Evolutionary conservation across 73 alveolate species (phyloP).

Genomic region (Loxodes magnus): DNA sequence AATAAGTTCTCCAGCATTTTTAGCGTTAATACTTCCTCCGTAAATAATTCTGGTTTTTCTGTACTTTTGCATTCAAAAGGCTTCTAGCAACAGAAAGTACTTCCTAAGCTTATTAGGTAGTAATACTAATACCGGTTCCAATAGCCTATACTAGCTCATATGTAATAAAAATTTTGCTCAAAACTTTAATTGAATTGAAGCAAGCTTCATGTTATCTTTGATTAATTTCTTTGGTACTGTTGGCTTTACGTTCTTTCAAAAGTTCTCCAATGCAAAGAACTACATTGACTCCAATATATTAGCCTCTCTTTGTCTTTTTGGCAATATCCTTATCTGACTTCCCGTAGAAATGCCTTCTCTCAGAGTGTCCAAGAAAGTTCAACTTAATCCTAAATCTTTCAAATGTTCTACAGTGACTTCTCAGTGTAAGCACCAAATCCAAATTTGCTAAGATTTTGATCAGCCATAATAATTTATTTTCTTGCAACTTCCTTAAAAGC

Average conservation of each 20-base stretch:
- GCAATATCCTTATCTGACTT: conserved; percentile 82
- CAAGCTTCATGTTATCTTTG: conserved; percentile 72
- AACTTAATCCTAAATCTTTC: conserved; percentile 80
- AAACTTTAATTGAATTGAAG: conserved; percentile 71
- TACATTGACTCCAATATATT: conserved; percentile 57
- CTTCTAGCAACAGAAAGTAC: conserved; percentile 76
- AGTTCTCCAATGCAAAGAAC: conserved; percentile 91
- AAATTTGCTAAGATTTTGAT: conserved; percentile 68
- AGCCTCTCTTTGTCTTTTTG: conserved; percentile 80
- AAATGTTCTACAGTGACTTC: conserved; percentile 92
- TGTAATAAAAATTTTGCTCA: conserved; percentile 89
- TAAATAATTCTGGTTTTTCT: conserved; percentile 55
- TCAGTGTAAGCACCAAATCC: conserved; percentile 96
- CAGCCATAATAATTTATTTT: conserved; percentile 48
- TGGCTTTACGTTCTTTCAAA: conserved; percentile 88
- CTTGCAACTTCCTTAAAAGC: conserved; percentile 25
- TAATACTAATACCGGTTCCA: conserved; percentile 97
- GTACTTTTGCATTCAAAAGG: conserved; percentile 57
- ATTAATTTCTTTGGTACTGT: conserved; percentile 64
- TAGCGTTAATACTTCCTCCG: conserved; percentile 81
- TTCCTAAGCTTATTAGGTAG: conserved; percentile 97
- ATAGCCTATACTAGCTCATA: conserved; percentile 99
- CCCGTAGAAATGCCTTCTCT: conserved; percentile 76
- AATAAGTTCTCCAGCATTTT: conserved; percentile 27
- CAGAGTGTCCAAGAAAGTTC: conserved; percentile 95